phyloP scores from a whole-genome alignment of 805 yeast species.

The Spathaspora gorwiae region DNA sequence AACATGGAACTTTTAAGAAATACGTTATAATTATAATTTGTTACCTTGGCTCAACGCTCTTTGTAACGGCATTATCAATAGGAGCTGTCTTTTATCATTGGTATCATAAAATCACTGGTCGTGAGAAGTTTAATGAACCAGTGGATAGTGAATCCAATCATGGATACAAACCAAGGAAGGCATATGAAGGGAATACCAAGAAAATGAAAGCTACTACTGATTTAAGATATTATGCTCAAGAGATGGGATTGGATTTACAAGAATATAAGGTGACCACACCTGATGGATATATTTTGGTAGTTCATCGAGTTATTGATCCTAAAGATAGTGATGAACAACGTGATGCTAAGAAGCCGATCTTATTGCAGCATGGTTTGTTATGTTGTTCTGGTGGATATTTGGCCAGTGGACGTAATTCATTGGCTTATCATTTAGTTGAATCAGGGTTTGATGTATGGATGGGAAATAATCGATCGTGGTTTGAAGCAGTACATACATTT shows the following conservation, averaged over 20 bases:
- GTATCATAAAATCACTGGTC: constrained; percentile 23
- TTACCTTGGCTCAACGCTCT: constrained; percentile 24
- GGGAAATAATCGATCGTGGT: constrained; percentile 88
- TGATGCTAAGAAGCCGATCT: constrained; percentile 51
- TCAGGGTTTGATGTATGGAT: constrained; percentile 84
- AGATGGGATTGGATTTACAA: constrained; percentile 55
- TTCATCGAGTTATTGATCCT: constrained; percentile 61
- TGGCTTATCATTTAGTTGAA: constrained; percentile 53
- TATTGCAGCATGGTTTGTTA: constrained; percentile 80
- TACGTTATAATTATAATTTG: constrained; percentile 20
- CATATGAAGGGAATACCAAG: constrained; percentile 29
- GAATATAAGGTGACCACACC: constrained; percentile 60
- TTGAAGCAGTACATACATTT: constrained; percentile 57
- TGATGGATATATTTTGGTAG: constrained; percentile 73
- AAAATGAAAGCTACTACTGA: constrained; percentile 36
- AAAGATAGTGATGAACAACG: constrained; percentile 26
- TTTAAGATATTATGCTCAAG: constrained; percentile 62
- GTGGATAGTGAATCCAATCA: constrained; percentile 12
- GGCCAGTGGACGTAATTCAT: constrained; percentile 74
- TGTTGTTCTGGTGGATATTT: constrained; percentile 85
- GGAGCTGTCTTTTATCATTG: constrained; percentile 30
- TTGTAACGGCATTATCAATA: constrained; percentile 18
- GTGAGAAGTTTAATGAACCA: constrained; percentile 25
- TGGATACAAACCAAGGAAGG: constrained; percentile 27
- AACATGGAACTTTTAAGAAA: constrained; percentile 18